These are phyloP conservation scores for Athelia psychrophila DNA, from an alignment of 1,284 basidiomycete species.

Conservation along the genomic window DNA sequence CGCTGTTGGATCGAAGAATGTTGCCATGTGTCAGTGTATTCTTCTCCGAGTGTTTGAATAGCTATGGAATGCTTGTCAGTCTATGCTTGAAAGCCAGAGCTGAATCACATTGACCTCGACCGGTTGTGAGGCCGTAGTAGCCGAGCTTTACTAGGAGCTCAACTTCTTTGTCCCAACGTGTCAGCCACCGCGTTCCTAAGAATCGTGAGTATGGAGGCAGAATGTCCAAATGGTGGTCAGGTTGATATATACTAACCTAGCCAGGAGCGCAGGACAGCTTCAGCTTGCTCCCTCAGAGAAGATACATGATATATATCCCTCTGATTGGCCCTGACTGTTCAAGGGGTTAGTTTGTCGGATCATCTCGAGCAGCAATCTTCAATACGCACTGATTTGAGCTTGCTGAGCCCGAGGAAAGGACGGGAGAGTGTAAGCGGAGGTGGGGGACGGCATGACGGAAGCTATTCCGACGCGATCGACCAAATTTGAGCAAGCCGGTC, in stretches of 20 bases:
- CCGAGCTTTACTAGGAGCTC: conserved; percentile 68
- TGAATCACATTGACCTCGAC: conserved; percentile 50
- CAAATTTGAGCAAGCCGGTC: neutral
- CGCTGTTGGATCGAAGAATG: conserved; percentile 42
- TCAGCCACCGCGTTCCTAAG: conserved; percentile 83
- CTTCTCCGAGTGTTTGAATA: conserved; percentile 83
- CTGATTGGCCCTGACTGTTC: conserved; percentile 80
- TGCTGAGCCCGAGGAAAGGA: conserved; percentile 74
- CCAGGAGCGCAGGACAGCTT: conserved; percentile 73
- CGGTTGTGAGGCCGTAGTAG: conserved; percentile 78
- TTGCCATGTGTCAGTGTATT: conserved; percentile 87
- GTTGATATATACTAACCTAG: conserved; percentile 51
- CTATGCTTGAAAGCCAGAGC: neutral
- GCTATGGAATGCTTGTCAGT: conserved; percentile 36
- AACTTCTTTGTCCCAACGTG: conserved; percentile 78
- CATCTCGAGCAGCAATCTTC: neutral
- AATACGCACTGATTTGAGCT: conserved; percentile 77
- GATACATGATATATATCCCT: conserved; percentile 79
- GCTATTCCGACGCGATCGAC: neutral
- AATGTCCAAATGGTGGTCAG: neutral
- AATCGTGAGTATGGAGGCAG: conserved; percentile 1
- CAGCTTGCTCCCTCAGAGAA: conserved; percentile 72
- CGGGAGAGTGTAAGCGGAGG: conserved; percentile 28
- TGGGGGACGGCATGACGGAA: conserved; percentile 9
- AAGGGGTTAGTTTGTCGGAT: conserved; percentile 1